A percentile compares a stretch with the other conserved stretches of the same genome.
Conservation (phyloP, 1,284 basidiomycete genomes). For the Singerocomus inundabilis region DNA sequence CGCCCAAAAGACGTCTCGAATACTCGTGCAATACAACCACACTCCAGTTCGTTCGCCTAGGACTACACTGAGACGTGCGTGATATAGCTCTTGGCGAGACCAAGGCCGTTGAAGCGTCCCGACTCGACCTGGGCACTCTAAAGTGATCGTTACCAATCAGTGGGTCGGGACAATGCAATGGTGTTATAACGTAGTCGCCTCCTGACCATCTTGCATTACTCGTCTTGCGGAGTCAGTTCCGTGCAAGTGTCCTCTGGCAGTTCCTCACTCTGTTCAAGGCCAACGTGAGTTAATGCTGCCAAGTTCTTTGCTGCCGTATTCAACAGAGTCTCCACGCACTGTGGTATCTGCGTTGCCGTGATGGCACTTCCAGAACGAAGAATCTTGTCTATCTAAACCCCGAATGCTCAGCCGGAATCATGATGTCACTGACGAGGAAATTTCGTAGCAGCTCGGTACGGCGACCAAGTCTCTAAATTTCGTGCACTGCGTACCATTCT, state of each 20-base stretch:
- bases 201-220: slow-evolving; percentile 50
- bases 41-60: too few relatives aligned
- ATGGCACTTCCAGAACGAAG: not conserved
- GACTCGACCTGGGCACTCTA: slow-evolving; percentile 32
- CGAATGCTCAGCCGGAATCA: slow-evolving; percentile 31
- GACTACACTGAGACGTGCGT: too few relatives aligned
- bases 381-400: slow-evolving; percentile 36
- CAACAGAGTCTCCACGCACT: slow-evolving; percentile 10
- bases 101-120: not conserved
- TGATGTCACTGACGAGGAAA: slow-evolving; percentile 26
- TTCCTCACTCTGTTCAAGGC: slow-evolving; percentile 35
- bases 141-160: not conserved
- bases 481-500: slow-evolving; percentile 43
- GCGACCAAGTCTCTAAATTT: slow-evolving; percentile 43
- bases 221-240: slow-evolving; percentile 45
- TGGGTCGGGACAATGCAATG: not conserved
- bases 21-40: too few relatives aligned
- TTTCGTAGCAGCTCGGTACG: slow-evolving; percentile 41
- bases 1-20: too few relatives aligned
- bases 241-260: slow-evolving; percentile 42
- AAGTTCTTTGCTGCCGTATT: slow-evolving; percentile 33
- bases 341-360: not conserved
- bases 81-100: slow-evolving; percentile 4
- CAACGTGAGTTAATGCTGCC: slow-evolving; percentile 38
- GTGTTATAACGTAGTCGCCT: slow-evolving; percentile 50